A percentile compares a stretch with the other conserved stretches of the same genome.
Conservation (phyloP, 352 stramenopile genomes). For the Aphanomyces invadans region DNA sequence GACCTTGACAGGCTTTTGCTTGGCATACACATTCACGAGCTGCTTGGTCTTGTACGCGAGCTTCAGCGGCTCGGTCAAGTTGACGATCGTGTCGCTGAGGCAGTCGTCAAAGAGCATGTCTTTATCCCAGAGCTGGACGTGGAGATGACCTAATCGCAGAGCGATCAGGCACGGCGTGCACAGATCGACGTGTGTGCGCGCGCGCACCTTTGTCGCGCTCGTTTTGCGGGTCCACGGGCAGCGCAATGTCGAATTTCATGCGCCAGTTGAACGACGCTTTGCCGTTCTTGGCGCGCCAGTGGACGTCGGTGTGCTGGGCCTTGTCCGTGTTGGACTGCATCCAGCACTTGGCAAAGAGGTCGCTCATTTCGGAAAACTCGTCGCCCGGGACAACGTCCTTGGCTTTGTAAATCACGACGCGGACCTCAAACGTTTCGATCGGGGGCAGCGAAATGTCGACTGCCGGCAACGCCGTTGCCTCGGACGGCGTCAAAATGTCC, state of each 20-base stretch:
- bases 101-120: slow-evolving; percentile 72
- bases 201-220: slow-evolving; percentile 44
- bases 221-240: slow-evolving; percentile 62
- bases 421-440: slow-evolving; percentile 76
- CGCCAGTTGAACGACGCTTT: slow-evolving; percentile 89
- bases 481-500: slow-evolving; percentile 73
- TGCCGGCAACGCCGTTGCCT: slow-evolving; percentile 61
- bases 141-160: slow-evolving; percentile 37
- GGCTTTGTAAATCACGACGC: slow-evolving; percentile 88
- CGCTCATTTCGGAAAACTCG: slow-evolving; percentile 73
- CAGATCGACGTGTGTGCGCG: no score
- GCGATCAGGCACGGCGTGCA: no score
- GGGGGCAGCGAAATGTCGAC: slow-evolving; percentile 79
- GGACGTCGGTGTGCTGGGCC: slow-evolving; percentile 79
- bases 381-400: slow-evolving; percentile 80
- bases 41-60: slow-evolving; percentile 59
- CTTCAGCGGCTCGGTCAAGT: slow-evolving; percentile 56
- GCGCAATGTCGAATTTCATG: slow-evolving; percentile 85
- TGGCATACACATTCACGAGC: slow-evolving; percentile 65
- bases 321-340: slow-evolving; percentile 70
- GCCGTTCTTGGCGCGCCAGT: slow-evolving; percentile 84
- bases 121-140: slow-evolving; percentile 77
- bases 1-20: slow-evolving; percentile 41
- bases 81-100: slow-evolving; percentile 60
- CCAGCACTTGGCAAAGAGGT: slow-evolving; percentile 87